Conservation (phyloP, 257 asterid genomes). For the Rubia yunnanensis region DNA sequence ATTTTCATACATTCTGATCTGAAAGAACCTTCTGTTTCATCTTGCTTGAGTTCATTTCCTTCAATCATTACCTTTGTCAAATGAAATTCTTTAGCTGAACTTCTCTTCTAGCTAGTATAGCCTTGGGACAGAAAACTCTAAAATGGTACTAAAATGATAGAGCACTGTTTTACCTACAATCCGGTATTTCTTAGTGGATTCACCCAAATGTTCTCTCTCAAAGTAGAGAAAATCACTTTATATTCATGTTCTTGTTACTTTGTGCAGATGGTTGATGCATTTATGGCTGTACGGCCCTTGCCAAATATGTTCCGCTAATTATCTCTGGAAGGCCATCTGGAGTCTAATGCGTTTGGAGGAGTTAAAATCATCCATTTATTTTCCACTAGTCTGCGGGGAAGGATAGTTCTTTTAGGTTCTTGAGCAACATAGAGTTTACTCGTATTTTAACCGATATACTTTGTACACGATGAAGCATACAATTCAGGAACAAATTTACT, state of each 20-base stretch:
- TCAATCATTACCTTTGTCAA: not conserved
- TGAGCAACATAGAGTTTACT: not conserved
- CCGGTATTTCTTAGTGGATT: not conserved
- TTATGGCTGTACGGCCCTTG: slow-evolving; percentile 81
- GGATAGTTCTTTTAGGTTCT: not conserved
- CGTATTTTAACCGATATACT: not conserved
- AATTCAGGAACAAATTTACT: no score
- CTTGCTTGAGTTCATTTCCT: not conserved
- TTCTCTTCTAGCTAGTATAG: no score
- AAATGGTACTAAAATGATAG: not conserved
- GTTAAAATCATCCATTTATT: not conserved
- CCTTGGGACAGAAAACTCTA: not conserved
- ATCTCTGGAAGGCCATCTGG: slow-evolving; percentile 1
- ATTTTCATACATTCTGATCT: not conserved
- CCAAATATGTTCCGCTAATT: slow-evolving; percentile 64
- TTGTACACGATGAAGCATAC: not conserved
- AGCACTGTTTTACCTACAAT: not conserved
- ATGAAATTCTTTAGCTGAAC: not conserved
- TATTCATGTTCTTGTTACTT: slow-evolving; percentile 2
- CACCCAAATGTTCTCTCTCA: not conserved
- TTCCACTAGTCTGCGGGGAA: not conserved
- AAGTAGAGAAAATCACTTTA: not conserved
- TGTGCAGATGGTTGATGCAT: slow-evolving; percentile 79
- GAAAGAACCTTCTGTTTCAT: no score
- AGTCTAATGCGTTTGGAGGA: not conserved